Evolutionary conservation across 441 rosid genomes (phyloP), one percentile per base, ranked within the genome.

Genomic region (Rhodomyrtus psidioides): DNA sequence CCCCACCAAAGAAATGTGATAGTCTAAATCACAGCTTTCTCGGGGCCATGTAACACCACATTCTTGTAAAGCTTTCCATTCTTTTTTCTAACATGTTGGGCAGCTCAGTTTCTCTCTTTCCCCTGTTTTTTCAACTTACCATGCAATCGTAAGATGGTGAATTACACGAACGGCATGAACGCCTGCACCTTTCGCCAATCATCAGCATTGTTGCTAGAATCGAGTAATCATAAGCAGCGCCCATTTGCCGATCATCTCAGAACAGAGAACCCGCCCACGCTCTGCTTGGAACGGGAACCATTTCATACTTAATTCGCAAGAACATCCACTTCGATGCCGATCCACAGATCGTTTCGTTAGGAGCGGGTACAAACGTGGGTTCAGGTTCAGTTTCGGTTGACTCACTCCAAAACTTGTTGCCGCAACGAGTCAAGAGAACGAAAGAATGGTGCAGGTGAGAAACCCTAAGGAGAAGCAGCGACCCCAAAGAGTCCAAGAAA

Each of bases 241-340:
- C 4, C 34, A 34, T 34, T 34, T 34, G 34, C 34, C 34, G 34
- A 34, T 34, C 34, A 34, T 34, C 34, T 34, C 34, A 34, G 34
- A 34, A 34, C 34, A 34, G 34, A 34, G 34, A 4, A 34, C 34
- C 34, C 3, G 34, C 34, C 34, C 7, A 39, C 3, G 1, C 17
- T 9, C 44, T 0, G 2, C 14, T 7, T 30, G 0, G 4, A 19
- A 19, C 5, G 7, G 0, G 24, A 9, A 62, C 75, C 24, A 0
- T 30, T 30, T 30, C 2, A 6, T 44, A 1, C 13, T 9, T 6
- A 39, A 49, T 49, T 62, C 24, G 24, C 24, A 17, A 57, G 60
- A 12, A 57, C 5, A 57, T 4, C 60, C 60, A 12, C 5, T 6
- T 57, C 10, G 7, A 5, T 65, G 79, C 79, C 44, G 19, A 65